Conservation (phyloP, 2,329 filamentous ascomycete genomes). For the Calonectria pseudoreteaudii region DNA sequence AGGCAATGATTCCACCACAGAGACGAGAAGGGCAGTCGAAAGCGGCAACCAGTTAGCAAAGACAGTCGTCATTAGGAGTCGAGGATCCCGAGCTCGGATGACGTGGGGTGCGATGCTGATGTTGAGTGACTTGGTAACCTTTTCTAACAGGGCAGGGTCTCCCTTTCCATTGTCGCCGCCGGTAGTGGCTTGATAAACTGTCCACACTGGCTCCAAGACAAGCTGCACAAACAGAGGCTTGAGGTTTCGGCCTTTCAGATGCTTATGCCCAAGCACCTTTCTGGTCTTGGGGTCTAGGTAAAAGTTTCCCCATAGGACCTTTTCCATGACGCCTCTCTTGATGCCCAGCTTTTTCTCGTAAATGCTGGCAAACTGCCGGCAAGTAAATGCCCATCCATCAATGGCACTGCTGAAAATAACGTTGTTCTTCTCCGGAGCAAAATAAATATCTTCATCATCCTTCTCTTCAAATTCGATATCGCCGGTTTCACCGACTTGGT, state of each 20-base stretch:
- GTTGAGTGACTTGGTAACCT: slow-evolving; percentile 92
- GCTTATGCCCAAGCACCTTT: slow-evolving; percentile 88
- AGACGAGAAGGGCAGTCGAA: slow-evolving; percentile 92
- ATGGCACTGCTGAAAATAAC: slow-evolving; percentile 98
- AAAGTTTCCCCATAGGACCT: slow-evolving; percentile 96
- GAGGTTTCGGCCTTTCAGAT: slow-evolving; percentile 89
- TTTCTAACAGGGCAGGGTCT: slow-evolving; percentile 85
- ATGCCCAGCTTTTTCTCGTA: slow-evolving; percentile 98
- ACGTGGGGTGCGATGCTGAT: slow-evolving; percentile 89
- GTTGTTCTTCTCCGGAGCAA: slow-evolving; percentile 97
- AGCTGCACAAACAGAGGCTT: slow-evolving; percentile 99
- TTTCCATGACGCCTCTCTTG: slow-evolving; percentile 88
- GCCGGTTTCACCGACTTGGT: slow-evolving; percentile 65
- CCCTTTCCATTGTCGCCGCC: slow-evolving; percentile 86
- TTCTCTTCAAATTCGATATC: slow-evolving; percentile 85
- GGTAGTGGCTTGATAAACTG: slow-evolving; percentile 90
- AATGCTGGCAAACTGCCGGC: slow-evolving; percentile 90
- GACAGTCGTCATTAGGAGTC: slow-evolving; percentile 84
- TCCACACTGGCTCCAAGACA: slow-evolving; percentile 96
- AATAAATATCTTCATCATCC: slow-evolving; percentile 97
- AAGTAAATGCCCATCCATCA: slow-evolving; percentile 99
- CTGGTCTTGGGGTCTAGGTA: slow-evolving; percentile 98
- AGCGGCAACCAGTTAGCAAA: slow-evolving; percentile 93
- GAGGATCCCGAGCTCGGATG: slow-evolving; percentile 84
- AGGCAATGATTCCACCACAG: slow-evolving; percentile 91